Conservation (phyloP, 352 stramenopile species). For the Globisporangium carolinianum region DNA sequence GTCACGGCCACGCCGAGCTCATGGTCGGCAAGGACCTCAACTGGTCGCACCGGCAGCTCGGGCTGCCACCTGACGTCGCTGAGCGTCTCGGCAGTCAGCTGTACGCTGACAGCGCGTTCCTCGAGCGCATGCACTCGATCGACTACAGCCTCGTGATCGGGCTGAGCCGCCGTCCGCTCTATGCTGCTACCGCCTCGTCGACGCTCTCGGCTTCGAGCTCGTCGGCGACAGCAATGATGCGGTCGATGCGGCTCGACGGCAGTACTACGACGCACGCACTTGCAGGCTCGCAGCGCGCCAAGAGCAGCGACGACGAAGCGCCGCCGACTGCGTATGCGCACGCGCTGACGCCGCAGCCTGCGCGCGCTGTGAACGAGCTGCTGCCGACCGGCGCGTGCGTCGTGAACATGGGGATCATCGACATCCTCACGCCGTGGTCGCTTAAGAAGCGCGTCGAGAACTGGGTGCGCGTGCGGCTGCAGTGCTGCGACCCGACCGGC, state of each 20-base stretch:
- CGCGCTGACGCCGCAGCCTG: slow-evolving; percentile 38
- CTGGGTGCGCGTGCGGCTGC: slow-evolving; percentile 73
- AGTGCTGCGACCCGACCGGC: slow-evolving; percentile 68
- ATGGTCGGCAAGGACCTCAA: slow-evolving; percentile 85
- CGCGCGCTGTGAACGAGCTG: slow-evolving; percentile 22
- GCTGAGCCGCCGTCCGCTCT: slow-evolving; percentile 56
- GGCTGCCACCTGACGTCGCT: slow-evolving; percentile 57
- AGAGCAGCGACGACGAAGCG: slow-evolving; percentile 29
- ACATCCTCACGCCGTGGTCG: slow-evolving; percentile 95
- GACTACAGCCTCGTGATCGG: slow-evolving; percentile 96
- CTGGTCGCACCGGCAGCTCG: slow-evolving; percentile 75
- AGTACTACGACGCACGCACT: neutral
- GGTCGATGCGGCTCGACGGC: slow-evolving; percentile 19
- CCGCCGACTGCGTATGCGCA: slow-evolving; percentile 36
- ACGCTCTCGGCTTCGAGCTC: slow-evolving; percentile 20
- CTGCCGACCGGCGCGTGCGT: slow-evolving; percentile 67
- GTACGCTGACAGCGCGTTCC: slow-evolving; percentile 88
- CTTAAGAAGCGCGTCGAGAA: slow-evolving; percentile 90
- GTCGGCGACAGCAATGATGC: slow-evolving; percentile 6
- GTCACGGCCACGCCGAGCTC: slow-evolving; percentile 68
- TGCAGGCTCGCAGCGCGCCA: neutral
- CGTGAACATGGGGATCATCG: slow-evolving; percentile 96
- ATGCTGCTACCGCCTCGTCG: slow-evolving; percentile 8
- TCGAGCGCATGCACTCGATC: slow-evolving; percentile 95
- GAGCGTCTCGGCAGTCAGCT: slow-evolving; percentile 81